Base-by-base conservation (phyloP, 2,329 filamentous ascomycete species). In the Mariannaea sp. region DNA sequence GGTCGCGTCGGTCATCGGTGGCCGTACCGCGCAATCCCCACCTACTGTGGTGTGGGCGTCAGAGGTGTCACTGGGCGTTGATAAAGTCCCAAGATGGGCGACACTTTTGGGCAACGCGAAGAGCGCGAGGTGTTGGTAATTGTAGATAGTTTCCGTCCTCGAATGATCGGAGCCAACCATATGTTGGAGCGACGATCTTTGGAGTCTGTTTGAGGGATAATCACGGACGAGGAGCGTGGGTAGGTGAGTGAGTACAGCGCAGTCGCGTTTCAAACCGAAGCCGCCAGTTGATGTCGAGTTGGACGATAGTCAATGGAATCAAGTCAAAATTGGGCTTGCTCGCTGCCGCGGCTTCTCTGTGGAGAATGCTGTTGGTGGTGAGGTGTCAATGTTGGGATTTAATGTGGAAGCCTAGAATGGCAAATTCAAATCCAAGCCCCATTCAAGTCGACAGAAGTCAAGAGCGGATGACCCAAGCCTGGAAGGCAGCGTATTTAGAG, bases 21-120 rank as follows among this genome's bases (percentile, higher is more conserved):
- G 56, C 54, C 55, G 58, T 47, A 65, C 60, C 55, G 63, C 65
- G 55, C 57, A 51, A 63, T 65, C 60, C 62, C 64, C 65, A 60
- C 64, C 57, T 44, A 41, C 54, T 62, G 62, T 62, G 58, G 38
- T 43, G 54, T 26, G 27, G 36, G 62, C 53, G 61, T 44, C 50
- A 42, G 55, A 47, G 41, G 43, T 48, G 49, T 45, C 61, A 49
- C 56, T 55, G 43, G n/a, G 55, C 36, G 36, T 26, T 30, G 47
- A 26, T 44, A 47, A 24, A 38, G 55, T 17, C 49, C 9, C 47
- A 49, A 40, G 40, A 29, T 57, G 58, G 46, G 27, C 47, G 12
- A 24, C 51, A 26, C 47, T 52, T 55, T 30, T 56, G n/a, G n/a
- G 53, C 38, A 58, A 51, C 39, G 58, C 59, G 36, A 59, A 59